Evolutionary conservation across 2,329 filamentous ascomycete genomes (phyloP).

Genomic region (Pseudofabraea citricarpa): DNA sequence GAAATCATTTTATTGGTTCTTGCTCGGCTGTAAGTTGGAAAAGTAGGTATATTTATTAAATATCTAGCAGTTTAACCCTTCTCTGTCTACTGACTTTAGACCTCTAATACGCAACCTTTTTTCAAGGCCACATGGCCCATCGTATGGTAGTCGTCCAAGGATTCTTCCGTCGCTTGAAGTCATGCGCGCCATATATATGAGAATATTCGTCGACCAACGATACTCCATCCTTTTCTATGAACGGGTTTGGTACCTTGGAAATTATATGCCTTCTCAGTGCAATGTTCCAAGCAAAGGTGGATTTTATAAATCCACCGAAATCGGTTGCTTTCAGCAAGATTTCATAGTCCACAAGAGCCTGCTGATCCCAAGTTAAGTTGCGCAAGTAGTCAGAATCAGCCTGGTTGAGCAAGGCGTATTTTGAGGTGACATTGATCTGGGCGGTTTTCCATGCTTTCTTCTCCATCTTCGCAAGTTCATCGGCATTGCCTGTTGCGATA

Average conservation of each 20-base stretch:
- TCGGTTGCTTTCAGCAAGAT: constrained; percentile 36
- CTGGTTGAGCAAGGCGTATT: constrained; percentile 32
- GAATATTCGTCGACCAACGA: too few relatives aligned
- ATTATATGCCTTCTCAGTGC: constrained; percentile 33
- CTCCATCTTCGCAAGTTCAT: constrained; percentile 31
- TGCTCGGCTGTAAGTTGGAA: too few relatives aligned
- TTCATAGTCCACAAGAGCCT: constrained; percentile 43
- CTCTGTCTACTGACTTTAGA: too few relatives aligned
- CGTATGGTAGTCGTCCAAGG: too few relatives aligned
- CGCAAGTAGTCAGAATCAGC: constrained; percentile 28
- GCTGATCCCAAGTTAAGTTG: constrained; percentile 39
- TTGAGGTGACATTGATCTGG: constrained; percentile 33
- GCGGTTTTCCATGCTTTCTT: constrained; percentile 14
- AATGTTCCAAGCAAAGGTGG: constrained; percentile 40
- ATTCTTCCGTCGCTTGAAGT: too few relatives aligned
- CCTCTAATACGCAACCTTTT: too few relatives aligned
- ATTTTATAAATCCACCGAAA: constrained; percentile 37
- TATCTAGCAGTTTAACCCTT: too few relatives aligned
- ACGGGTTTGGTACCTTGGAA: background rate
- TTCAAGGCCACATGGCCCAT: too few relatives aligned
- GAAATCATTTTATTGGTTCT: too few relatives aligned
- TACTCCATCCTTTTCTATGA: too few relatives aligned
- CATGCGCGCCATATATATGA: too few relatives aligned
- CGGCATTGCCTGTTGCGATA: constrained; percentile 30
- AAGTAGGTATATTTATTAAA: too few relatives aligned